Percentiles rank a stretch among this genome's conserved stretches.
Evolutionary conservation across 441 rosid species (phyloP).

Genomic region (Viola pubescens): DNA sequence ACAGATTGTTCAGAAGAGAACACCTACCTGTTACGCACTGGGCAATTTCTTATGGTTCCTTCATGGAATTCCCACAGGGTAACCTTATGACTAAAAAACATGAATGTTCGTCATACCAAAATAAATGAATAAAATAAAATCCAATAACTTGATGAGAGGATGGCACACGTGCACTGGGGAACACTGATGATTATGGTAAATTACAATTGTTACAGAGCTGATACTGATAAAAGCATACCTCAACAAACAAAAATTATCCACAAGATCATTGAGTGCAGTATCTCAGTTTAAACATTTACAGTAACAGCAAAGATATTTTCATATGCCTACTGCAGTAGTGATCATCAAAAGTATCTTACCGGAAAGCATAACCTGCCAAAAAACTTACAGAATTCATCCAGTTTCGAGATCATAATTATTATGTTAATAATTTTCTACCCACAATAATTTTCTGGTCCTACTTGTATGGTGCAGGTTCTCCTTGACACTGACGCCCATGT

Average conservation of each 20-base stretch:
- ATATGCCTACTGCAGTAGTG: slow-evolving; percentile 10
- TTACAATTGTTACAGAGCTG: too few species aligned
- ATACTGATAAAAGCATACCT: too few species aligned
- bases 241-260: too few species aligned
- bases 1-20: too few species aligned
- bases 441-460: slow-evolving; percentile 17
- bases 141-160: not conserved
- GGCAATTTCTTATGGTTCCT: not conserved
- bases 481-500: slow-evolving; percentile 14
- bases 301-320: slow-evolving; percentile 8
- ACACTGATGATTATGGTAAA: too few species aligned
- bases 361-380: slow-evolving; percentile 16
- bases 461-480: slow-evolving; percentile 2
- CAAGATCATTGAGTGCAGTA: too few species aligned
- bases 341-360: slow-evolving; percentile 9
- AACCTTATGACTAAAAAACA: not conserved
- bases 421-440: slow-evolving; percentile 6
- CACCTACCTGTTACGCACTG: too few species aligned
- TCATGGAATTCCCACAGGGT: not conserved
- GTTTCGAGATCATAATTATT: slow-evolving; percentile 1
- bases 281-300: not conserved
- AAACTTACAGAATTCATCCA: slow-evolving; percentile 1
- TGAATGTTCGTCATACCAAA: too few species aligned
- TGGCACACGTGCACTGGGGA: too few species aligned
- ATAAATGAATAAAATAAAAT: too few species aligned